Conservation (phyloP, 345 rosid species). For the Iberis pinnata region DNA sequence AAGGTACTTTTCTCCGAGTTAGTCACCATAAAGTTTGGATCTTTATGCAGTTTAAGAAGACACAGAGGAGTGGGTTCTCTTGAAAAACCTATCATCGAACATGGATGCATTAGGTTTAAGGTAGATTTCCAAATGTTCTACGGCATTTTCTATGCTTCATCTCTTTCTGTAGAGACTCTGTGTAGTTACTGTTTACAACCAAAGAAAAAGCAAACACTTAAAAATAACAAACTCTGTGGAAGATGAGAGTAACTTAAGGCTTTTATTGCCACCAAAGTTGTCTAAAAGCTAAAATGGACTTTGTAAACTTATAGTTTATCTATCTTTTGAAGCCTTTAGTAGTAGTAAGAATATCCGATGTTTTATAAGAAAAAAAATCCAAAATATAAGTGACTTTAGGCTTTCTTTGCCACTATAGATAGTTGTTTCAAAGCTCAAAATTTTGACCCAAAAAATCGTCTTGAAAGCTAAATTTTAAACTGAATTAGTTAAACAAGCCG, state of each 20-base stretch:
- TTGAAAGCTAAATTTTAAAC: not conserved
- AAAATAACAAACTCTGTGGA: slow-evolving; percentile 19
- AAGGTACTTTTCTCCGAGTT: slow-evolving; percentile 31
- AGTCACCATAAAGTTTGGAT: slow-evolving; percentile 16
- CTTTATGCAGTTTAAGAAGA: slow-evolving; percentile 18
- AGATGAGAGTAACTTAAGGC: slow-evolving; percentile 21
- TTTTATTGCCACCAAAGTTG: slow-evolving; percentile 21
- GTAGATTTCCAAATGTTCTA: slow-evolving; percentile 4
- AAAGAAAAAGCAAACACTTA: slow-evolving; percentile 20
- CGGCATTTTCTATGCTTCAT: slow-evolving; percentile 17
- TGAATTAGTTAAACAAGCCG: not conserved
- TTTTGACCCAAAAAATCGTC: not conserved
- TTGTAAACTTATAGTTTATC: not conserved
- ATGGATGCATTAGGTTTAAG: slow-evolving; percentile 12
- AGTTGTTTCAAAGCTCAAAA: not conserved
- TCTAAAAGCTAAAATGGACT: not conserved
- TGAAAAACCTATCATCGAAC: slow-evolving; percentile 12
- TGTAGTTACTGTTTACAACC: slow-evolving; percentile 29
- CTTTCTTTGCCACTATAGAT: not conserved
- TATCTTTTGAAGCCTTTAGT: too few species aligned
- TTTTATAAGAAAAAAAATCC: not conserved
- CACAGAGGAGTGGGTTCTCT: slow-evolving; percentile 14
- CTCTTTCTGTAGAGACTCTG: slow-evolving; percentile 25
- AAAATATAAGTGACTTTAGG: not conserved
- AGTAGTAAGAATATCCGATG: not conserved